phyloP scores from a whole-genome alignment of 2,329 filamentous ascomycete genomes.

The Chaetomium sp. region DNA sequence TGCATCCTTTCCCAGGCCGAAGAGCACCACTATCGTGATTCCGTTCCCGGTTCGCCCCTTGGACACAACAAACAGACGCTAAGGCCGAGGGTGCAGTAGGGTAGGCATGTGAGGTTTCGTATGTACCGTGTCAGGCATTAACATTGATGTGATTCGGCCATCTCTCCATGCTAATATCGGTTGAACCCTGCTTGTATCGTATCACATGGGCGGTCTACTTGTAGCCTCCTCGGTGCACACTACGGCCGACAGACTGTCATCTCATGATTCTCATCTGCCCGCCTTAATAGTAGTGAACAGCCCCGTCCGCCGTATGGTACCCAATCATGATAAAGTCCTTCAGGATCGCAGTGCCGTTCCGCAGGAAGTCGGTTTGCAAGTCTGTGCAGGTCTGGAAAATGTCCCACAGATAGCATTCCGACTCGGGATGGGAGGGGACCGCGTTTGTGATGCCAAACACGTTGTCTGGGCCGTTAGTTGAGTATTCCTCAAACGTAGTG shows the following conservation, averaged over 20 bases:
- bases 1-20: too few relatives aligned
- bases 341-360: conserved; percentile 26
- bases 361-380: conserved; percentile 18
- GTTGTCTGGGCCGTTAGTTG: conserved; percentile 10
- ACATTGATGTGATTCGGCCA: not conserved
- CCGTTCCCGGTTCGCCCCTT: too few relatives aligned
- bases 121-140: not conserved
- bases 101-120: too few relatives aligned
- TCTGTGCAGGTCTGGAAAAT: conserved; percentile 27
- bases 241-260: not conserved
- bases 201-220: not conserved
- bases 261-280: not conserved
- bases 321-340: conserved; percentile 30
- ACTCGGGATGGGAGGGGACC: not conserved
- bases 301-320: conserved; percentile 17
- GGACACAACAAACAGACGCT: too few relatives aligned
- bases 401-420: conserved; percentile 30
- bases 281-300: conserved; percentile 9
- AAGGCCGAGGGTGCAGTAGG: not conserved
- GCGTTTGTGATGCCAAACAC: conserved; percentile 13
- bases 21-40: too few relatives aligned
- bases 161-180: not conserved
- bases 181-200: not conserved
- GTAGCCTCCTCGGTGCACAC: not conserved
- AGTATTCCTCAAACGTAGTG: conserved; percentile 15